Conservation (phyloP, 2,329 filamentous ascomycete genomes). For the Alternaria sp. region DNA sequence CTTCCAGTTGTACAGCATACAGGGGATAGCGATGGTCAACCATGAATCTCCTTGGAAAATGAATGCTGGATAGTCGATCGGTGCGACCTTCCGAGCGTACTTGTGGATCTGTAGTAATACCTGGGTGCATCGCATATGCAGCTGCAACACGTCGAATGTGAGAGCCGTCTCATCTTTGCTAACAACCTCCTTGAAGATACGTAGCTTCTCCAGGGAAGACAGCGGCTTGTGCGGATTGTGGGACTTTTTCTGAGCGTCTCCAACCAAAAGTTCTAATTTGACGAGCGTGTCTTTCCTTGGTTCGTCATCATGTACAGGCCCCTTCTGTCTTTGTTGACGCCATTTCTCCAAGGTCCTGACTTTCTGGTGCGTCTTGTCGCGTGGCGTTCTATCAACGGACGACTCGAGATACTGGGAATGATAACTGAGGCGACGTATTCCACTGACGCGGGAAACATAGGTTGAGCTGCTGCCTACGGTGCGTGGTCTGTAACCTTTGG, state of each 20-base stretch:
- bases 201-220: not conserved
- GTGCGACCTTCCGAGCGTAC: not conserved
- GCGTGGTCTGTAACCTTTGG: not conserved
- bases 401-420: not conserved
- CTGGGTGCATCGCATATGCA: not conserved
- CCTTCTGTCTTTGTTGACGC: not conserved
- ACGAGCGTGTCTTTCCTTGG: not conserved
- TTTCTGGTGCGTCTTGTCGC: not conserved
- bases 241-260: not conserved
- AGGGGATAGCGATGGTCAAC: not conserved
- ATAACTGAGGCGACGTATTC: not conserved
- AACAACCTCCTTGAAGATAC: not conserved
- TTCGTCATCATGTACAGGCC: not conserved
- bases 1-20: not conserved
- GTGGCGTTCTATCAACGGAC: not conserved
- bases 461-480: not conserved
- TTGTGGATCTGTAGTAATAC: not conserved
- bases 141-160: not conserved
- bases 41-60: not conserved
- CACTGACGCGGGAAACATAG: too few species aligned
- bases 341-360: not conserved
- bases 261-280: not conserved
- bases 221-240: too few species aligned
- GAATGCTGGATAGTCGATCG: not conserved
- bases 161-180: not conserved